A percentile compares a stretch with the other conserved stretches of the same genome.
phyloP scores from a whole-genome alignment of 495 filamentous ascomycete genomes.

The Daldinia decipiens region DNA sequence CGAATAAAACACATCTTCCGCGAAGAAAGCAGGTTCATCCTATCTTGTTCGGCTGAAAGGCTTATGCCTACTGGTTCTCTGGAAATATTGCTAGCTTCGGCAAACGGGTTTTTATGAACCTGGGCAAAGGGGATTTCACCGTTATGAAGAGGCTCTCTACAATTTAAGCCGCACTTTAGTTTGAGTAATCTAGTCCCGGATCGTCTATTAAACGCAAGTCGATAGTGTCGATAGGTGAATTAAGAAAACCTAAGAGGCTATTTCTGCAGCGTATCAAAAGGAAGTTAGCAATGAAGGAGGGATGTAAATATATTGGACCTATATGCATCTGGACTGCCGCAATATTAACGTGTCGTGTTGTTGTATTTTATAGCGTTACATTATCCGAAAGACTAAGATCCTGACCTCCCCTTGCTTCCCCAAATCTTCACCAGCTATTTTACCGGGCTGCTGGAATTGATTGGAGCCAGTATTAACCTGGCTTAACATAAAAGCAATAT shows the following conservation, averaged over 20 bases:
- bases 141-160: background rate
- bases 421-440: slow-evolving; percentile 51
- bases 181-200: background rate
- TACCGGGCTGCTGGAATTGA: slow-evolving; percentile 52
- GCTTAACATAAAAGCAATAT: slow-evolving; percentile 24
- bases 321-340: slow-evolving; percentile 17
- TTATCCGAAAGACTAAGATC: slow-evolving; percentile 45
- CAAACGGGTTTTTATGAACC: slow-evolving; percentile 18
- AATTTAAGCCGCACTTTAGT: slow-evolving; percentile 12
- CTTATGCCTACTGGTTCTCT: slow-evolving; percentile 28
- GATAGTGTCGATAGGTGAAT: background rate
- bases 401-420: slow-evolving; percentile 21
- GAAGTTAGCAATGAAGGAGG: slow-evolving; percentile 1
- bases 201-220: background rate
- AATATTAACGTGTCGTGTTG: slow-evolving; percentile 23
- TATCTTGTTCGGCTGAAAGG: slow-evolving; percentile 49
- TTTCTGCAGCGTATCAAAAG: slow-evolving; percentile 2
- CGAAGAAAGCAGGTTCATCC: slow-evolving; percentile 55
- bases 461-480: slow-evolving; percentile 36
- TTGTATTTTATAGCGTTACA: slow-evolving; percentile 48
- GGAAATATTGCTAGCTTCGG: slow-evolving; percentile 31
- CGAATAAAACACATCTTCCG: slow-evolving; percentile 40
- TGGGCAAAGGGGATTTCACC: too few species aligned
- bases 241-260: slow-evolving; percentile 1
- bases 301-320: background rate